These are phyloP conservation scores for Bryoerythrophyllum caledonicum DNA, from an alignment of 225 moss, liverwort and hornwort species.

Conservation along the genomic window DNA sequence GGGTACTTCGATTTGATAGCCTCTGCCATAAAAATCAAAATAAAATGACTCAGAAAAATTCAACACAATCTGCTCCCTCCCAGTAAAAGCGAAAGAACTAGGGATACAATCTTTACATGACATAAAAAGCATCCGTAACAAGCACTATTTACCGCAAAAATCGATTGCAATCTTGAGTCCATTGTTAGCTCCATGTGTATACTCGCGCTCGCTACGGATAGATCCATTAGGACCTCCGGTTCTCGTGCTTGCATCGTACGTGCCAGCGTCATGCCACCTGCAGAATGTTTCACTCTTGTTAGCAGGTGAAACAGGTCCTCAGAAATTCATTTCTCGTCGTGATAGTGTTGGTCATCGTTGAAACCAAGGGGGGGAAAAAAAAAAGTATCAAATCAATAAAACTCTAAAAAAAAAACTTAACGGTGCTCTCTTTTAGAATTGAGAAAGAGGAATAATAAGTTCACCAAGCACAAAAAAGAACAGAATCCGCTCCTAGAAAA, in stretches of 20 bases:
- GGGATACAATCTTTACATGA: not conserved
- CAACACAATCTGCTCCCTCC: constrained; percentile 11
- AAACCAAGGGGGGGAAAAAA: too few relatives aligned
- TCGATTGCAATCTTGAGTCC: constrained; percentile 90
- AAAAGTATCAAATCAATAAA: not conserved
- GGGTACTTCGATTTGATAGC: constrained; percentile 76
- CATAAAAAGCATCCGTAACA: not conserved
- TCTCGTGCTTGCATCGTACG: constrained; percentile 71
- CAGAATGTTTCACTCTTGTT: constrained; percentile 19
- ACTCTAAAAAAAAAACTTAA: not conserved
- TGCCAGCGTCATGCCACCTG: constrained; percentile 99
- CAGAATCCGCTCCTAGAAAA: not conserved
- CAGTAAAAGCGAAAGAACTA: not conserved
- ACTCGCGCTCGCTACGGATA: constrained; percentile 90
- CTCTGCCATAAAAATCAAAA: constrained; percentile 50
- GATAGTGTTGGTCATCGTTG: too few relatives aligned
- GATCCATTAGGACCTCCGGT: constrained; percentile 98
- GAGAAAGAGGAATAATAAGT: not conserved
- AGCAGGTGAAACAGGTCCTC: constrained; percentile 13
- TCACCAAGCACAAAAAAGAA: not conserved
- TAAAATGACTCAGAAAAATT: constrained; percentile 11
- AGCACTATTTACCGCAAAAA: constrained; percentile 64
- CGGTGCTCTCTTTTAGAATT: constrained; percentile 11
- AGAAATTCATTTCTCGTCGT: too few relatives aligned
- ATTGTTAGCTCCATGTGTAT: constrained; percentile 80